These are phyloP conservation scores for Fusarium sp. DNA, from an alignment of 2,329 filamentous ascomycete genomes.

Conservation along the genomic window DNA sequence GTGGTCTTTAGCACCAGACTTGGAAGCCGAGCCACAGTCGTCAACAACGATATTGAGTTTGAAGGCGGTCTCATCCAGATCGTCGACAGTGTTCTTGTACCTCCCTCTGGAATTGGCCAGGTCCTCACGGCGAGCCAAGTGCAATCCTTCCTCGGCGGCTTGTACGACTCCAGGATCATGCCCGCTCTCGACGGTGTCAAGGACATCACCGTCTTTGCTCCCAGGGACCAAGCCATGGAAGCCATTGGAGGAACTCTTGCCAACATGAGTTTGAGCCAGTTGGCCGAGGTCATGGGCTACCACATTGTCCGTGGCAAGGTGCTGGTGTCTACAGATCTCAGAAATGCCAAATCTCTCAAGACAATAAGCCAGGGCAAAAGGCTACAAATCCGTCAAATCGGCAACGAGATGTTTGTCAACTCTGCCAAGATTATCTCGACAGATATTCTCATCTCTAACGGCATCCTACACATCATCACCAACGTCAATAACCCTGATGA, in stretches of 20 bases:
- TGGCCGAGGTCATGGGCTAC: slow-evolving; percentile 69
- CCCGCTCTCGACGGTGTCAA: slow-evolving; percentile 55
- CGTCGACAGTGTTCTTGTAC: slow-evolving; percentile 63
- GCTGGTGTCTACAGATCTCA: slow-evolving; percentile 59
- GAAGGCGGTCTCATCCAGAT: slow-evolving; percentile 63
- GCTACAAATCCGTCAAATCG: slow-evolving; percentile 54
- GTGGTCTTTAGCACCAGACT: slow-evolving; percentile 63
- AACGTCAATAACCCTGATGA: slow-evolving; percentile 60
- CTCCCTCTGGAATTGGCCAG: slow-evolving; percentile 60
- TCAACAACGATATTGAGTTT: slow-evolving; percentile 59
- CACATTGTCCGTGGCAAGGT: slow-evolving; percentile 71
- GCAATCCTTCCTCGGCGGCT: slow-evolving; percentile 53
- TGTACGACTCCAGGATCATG: slow-evolving; percentile 49
- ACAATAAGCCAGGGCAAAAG: slow-evolving; percentile 51
- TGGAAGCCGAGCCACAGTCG: slow-evolving; percentile 57
- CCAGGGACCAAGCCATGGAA: slow-evolving; percentile 70
- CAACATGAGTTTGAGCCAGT: slow-evolving; percentile 58
- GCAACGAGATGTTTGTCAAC: slow-evolving; percentile 63
- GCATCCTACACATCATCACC: slow-evolving; percentile 69
- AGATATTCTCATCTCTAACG: slow-evolving; percentile 67
- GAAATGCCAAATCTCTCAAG: slow-evolving; percentile 45
- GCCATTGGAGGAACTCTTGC: slow-evolving; percentile 64
- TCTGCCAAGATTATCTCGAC: slow-evolving; percentile 64
- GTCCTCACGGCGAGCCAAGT: slow-evolving; percentile 61
- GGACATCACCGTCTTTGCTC: slow-evolving; percentile 72